Evolutionary conservation across 2,329 filamentous ascomycete genomes (phyloP), one percentile per base, ranked within the genome.

Genomic region (Apiospora marii): DNA sequence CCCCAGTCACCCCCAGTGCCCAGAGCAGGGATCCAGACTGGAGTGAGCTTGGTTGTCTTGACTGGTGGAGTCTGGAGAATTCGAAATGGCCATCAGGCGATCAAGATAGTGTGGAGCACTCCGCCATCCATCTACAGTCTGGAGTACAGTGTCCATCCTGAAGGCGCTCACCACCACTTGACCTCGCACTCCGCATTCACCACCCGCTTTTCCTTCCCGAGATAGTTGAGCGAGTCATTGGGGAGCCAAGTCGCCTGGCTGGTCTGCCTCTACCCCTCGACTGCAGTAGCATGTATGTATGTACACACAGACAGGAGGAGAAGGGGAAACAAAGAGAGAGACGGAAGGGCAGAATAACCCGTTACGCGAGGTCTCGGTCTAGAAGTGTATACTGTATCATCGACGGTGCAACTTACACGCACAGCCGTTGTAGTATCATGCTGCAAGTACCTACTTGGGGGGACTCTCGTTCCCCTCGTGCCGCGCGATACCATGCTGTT

Each of bases 51-150:
- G 43, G 24, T 46, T 27, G 72, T 74, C 76, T 77, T 75, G 75
- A 79, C 76, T 78, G 71, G 74, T 77, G 74, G 74, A 74, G 73
- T 70, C 49, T 71, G 70, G 70, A 70, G 71, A 73, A 69, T 61
- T 49, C 67, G 58, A 64, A 69, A 69, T 46, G 67, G 27, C 67
- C 67, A 69, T 69, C 67, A 69, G 67, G 48, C 67, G 67, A 69
- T 69, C 67, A 69, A 69, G 67, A 69, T 49, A 37, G 67, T 69
- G 67, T 69, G 67, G 67, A 49, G 67, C 58, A 64, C 34, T 41
- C 58, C 34, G 58, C 58, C 58, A n/a, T 64, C 58, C 24, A 30
- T 51, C 43, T 68, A 46, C 70, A 68, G 46, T 51, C 64, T 49
- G n/a, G 53, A 53, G 22, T 49, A 49, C 41, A 67, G 24, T 71